Evolutionary conservation across 78 protist species (phyloP).

Genomic region (Isochrysis galbana): DNA sequence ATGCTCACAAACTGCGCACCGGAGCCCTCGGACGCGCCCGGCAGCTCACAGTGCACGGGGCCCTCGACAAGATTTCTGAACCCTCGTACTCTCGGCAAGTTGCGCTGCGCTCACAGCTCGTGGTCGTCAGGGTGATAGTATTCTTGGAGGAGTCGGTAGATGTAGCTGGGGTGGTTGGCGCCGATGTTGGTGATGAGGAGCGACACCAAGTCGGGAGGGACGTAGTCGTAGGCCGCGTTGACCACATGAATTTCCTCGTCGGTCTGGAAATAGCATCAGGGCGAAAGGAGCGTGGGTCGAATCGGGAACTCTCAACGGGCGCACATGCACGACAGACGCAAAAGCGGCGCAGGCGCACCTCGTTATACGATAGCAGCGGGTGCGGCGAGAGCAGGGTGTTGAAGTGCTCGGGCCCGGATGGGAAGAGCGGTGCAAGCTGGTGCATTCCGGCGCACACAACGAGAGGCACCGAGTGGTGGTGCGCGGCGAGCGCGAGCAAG

Average conservation of each 20-base stretch:
- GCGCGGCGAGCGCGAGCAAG: constrained; percentile 87
- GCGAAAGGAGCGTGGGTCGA: no score
- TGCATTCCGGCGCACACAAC: constrained; percentile 38
- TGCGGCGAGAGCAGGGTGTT: constrained; percentile 69
- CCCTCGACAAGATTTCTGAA: no score
- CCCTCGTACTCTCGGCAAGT: no score
- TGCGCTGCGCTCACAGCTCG: constrained; percentile 15
- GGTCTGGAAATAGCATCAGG: no score
- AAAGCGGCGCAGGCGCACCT: constrained; percentile 14
- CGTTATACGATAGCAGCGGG: constrained; percentile 49
- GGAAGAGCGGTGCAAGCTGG: constrained; percentile 36
- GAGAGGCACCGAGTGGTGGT: constrained; percentile 85
- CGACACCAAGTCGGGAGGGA: constrained; percentile 89
- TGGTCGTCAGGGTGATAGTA: constrained; percentile 78
- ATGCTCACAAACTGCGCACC: no score
- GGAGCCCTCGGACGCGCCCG: no score
- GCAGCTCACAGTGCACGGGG: no score
- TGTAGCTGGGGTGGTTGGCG: constrained; percentile 79
- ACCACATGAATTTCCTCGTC: constrained; percentile 33
- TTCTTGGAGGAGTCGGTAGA: constrained; percentile 84
- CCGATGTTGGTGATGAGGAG: constrained; percentile 86
- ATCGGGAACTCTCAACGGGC: no score
- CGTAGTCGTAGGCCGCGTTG: constrained; percentile 85
- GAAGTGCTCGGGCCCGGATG: constrained; percentile 81
- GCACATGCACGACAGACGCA: no score